Evolutionary conservation across 306 rosid genomes (phyloP).

Genomic region (Psophocarpus tetragonolobus): DNA sequence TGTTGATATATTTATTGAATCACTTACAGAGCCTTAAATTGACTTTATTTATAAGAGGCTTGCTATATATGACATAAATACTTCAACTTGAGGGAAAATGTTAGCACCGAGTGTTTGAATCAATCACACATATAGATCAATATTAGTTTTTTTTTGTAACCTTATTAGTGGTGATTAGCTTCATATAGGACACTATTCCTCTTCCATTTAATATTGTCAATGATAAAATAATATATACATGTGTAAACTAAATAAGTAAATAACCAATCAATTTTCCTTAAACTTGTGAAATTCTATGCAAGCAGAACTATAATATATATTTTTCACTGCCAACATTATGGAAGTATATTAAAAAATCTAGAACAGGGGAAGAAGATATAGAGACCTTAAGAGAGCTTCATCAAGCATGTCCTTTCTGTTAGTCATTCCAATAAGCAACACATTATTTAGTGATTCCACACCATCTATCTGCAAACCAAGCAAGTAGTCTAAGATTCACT

Average conservation of each 20-base stretch:
- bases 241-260: background rate
- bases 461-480: constrained; percentile 89
- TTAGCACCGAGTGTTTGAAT: background rate
- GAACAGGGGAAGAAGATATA: constrained; percentile 20
- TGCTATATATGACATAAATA: background rate
- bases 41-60: background rate
- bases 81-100: background rate
- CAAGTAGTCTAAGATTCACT: constrained; percentile 29
- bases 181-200: constrained; percentile 6
- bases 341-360: constrained; percentile 16
- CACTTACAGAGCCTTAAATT: background rate
- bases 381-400: constrained; percentile 93
- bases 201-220: background rate
- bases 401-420: constrained; percentile 99
- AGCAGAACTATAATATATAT: constrained; percentile 16
- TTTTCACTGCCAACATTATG: constrained; percentile 32
- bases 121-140: background rate
- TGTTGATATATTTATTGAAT: background rate
- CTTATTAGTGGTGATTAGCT: background rate
- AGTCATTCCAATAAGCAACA: constrained; percentile 99
- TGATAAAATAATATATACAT: background rate
- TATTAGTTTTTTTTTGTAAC: too few species aligned
- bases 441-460: constrained; percentile 95
- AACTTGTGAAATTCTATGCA: constrained; percentile 8
- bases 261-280: constrained; percentile 8